These are phyloP conservation scores for Phoma herbarum DNA, from an alignment of 2,329 filamentous ascomycete genomes.

Conservation along the genomic window DNA sequence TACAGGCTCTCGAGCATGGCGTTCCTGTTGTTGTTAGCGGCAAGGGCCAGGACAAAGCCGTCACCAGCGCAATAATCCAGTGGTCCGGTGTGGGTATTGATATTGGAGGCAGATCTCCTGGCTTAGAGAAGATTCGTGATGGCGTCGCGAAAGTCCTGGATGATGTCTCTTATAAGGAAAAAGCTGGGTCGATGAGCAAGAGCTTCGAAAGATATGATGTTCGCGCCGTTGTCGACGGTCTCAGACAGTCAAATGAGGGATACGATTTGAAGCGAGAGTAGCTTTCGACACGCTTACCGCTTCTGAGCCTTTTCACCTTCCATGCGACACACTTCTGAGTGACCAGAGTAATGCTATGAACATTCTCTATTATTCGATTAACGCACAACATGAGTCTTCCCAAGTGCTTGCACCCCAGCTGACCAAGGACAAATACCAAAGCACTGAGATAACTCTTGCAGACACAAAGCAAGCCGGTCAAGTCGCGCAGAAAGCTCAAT, in stretches of 20 bases:
- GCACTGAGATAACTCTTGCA: no score
- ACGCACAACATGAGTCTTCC: no score
- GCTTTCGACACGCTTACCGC: no score
- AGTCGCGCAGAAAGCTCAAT: not conserved
- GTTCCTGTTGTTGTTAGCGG: not conserved
- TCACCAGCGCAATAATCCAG: not conserved
- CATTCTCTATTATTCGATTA: no score
- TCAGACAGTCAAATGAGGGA: no score
- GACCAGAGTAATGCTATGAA: no score
- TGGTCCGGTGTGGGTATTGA: slow-evolving; percentile 1
- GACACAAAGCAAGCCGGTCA: not conserved
- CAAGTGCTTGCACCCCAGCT: no score
- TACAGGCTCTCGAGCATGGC: slow-evolving; percentile 1
- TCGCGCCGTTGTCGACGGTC: not conserved
- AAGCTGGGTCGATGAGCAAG: not conserved
- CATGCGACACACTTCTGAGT: no score
- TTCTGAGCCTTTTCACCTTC: no score
- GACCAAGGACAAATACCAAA: no score
- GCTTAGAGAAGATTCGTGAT: not conserved
- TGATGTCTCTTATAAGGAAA: not conserved
- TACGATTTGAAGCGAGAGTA: no score
- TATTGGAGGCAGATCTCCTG: not conserved
- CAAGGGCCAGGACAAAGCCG: slow-evolving; percentile 6
- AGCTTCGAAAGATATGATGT: not conserved
- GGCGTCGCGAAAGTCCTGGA: not conserved